These are phyloP conservation scores for Stereum hirsutum DNA, from an alignment of 1,284 basidiomycete genomes.

Conservation along the genomic window DNA sequence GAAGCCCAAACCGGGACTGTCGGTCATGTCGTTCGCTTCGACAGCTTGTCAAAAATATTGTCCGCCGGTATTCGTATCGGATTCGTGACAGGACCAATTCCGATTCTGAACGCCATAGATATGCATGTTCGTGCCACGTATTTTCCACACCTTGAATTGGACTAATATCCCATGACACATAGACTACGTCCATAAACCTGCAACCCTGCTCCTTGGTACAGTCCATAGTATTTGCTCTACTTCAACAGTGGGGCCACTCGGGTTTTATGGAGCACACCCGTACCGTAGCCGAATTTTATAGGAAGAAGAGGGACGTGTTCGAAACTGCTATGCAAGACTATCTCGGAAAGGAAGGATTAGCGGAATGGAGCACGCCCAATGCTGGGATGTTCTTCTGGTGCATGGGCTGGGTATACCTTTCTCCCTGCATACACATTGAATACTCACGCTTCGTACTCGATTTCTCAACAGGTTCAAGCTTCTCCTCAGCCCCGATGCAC, in stretches of 20 bases:
- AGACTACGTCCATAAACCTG: slow-evolving; percentile 71
- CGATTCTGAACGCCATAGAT: slow-evolving; percentile 70
- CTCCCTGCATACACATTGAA: slow-evolving; percentile 3
- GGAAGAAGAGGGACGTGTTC: slow-evolving; percentile 71
- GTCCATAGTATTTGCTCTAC: slow-evolving; percentile 60
- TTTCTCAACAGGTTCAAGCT: slow-evolving; percentile 55
- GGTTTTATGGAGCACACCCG: slow-evolving; percentile 73
- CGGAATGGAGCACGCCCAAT: slow-evolving; percentile 78
- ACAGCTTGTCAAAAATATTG: slow-evolving; percentile 84
- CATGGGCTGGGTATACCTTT: too few relatives aligned
- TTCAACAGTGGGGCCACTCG: slow-evolving; percentile 71
- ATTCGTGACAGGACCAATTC: slow-evolving; percentile 73
- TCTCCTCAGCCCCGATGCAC: slow-evolving; percentile 30
- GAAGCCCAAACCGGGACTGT: slow-evolving; percentile 48
- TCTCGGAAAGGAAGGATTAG: slow-evolving; percentile 67
- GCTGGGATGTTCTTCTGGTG: slow-evolving; percentile 92
- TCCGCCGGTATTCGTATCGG: slow-evolving; percentile 79
- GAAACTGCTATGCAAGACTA: slow-evolving; percentile 69
- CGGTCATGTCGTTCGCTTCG: slow-evolving; percentile 80
- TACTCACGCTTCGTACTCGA: slow-evolving; percentile 6
- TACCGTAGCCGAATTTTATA: slow-evolving; percentile 74
- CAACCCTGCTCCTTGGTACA: slow-evolving; percentile 78
- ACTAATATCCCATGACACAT: slow-evolving; percentile 13
- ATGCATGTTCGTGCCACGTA: slow-evolving; percentile 39
- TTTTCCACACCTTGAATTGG: slow-evolving; percentile 7